Conservation (phyloP, 345 rosid species). For the Eucalyptus urophylla region DNA sequence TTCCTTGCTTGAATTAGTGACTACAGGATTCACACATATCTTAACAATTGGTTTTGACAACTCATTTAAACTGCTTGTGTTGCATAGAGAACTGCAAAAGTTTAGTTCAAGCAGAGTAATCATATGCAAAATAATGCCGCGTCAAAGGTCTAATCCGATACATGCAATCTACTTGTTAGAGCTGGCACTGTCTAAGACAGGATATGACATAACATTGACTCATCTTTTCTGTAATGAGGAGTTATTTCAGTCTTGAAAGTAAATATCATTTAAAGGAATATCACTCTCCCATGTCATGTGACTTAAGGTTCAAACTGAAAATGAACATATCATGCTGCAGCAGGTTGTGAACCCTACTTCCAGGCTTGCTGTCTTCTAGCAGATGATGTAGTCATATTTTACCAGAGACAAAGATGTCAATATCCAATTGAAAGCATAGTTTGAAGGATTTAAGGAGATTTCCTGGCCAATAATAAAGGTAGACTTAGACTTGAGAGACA, state of each 20-base stretch:
- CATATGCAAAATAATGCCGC: background rate
- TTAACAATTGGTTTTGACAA: background rate
- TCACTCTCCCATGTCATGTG: background rate
- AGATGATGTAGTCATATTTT: background rate
- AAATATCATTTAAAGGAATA: background rate
- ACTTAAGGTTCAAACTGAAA: background rate
- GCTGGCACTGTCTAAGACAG: background rate
- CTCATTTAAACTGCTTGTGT: background rate
- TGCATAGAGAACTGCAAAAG: background rate
- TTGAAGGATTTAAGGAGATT: too few species aligned
- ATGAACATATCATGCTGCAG: background rate
- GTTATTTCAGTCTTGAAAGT: background rate
- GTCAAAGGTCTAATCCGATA: background rate
- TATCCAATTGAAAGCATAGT: background rate
- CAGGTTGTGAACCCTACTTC: background rate
- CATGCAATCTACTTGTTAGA: background rate
- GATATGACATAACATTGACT: background rate
- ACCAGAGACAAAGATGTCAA: background rate
- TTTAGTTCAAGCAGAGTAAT: background rate
- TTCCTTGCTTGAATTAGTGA: conserved; percentile 13
- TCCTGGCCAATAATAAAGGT: too few species aligned
- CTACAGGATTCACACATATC: background rate
- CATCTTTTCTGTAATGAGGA: background rate
- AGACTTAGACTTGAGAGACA: background rate
- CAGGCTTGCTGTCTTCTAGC: background rate